Evolutionary conservation across 768 basidiomycete genomes (phyloP).

Genomic region (Russula abietina): DNA sequence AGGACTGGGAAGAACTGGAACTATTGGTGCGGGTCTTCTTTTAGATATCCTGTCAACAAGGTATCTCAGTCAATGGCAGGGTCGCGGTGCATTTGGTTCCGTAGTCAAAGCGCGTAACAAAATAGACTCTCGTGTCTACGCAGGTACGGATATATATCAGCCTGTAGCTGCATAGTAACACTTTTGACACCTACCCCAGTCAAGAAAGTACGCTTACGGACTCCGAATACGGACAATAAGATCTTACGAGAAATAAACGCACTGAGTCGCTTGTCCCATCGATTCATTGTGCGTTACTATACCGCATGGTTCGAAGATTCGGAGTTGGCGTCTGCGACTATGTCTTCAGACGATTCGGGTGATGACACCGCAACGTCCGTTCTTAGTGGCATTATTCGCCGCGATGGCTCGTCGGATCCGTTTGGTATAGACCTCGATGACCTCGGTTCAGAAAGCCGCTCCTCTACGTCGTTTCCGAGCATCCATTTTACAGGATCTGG

Average conservation of each 20-base stretch:
- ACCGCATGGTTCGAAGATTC: slow-evolving; percentile 83
- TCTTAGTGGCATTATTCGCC: slow-evolving; percentile 36
- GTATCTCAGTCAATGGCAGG: slow-evolving; percentile 39
- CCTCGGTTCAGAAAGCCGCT: slow-evolving; percentile 43
- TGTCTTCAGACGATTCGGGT: slow-evolving; percentile 43
- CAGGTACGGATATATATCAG: slow-evolving; percentile 40
- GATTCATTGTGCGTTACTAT: slow-evolving; percentile 87
- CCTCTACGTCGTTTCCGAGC: slow-evolving; percentile 68
- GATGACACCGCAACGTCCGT: slow-evolving; percentile 45
- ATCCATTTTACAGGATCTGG: slow-evolving; percentile 59
- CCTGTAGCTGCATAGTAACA: background rate
- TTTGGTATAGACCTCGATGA: slow-evolving; percentile 65
- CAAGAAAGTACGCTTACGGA: slow-evolving; percentile 82
- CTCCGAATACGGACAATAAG: slow-evolving; percentile 72
- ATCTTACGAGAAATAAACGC: slow-evolving; percentile 90
- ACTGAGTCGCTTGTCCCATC: slow-evolving; percentile 79
- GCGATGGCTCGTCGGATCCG: slow-evolving; percentile 36
- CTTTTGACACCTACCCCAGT: slow-evolving; percentile 40
- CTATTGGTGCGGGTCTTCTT: slow-evolving; percentile 46
- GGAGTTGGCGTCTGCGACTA: slow-evolving; percentile 44
- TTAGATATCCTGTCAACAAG: background rate
- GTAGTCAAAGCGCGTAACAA: slow-evolving; percentile 91
- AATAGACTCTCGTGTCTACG: slow-evolving; percentile 80
- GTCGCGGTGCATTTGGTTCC: slow-evolving; percentile 87
- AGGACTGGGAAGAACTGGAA: slow-evolving; percentile 93